Evolutionary conservation across 768 basidiomycete genomes (phyloP).

Genomic region (Lentinula aciculospora): DNA sequence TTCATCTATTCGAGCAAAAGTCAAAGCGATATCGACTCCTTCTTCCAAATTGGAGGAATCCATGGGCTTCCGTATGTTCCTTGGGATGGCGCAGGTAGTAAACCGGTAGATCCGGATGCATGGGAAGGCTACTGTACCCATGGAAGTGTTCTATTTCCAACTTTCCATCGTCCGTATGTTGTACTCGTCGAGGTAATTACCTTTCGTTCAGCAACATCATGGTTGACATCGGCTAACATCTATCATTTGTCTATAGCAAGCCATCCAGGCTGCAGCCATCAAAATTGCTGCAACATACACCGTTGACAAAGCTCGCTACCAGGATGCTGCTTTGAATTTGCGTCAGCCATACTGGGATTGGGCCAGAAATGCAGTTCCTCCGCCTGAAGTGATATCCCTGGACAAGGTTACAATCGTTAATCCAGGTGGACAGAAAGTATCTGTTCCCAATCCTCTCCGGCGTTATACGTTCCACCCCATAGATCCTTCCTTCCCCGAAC

Average conservation of each 20-base stretch:
- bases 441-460: conserved; percentile 24
- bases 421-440: conserved; percentile 21
- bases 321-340: conserved; percentile 26
- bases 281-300: conserved; percentile 37
- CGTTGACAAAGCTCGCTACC: conserved; percentile 23
- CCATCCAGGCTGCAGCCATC: conserved; percentile 31
- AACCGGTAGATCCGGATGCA: conserved; percentile 16
- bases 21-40: conserved; percentile 29
- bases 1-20: conserved; percentile 20
- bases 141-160: conserved; percentile 46
- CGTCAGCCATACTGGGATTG: conserved; percentile 50
- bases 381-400: conserved; percentile 30
- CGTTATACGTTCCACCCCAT: conserved; percentile 29
- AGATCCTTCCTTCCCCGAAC: conserved; percentile 23
- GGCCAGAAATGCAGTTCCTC: conserved; percentile 33
- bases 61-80: conserved; percentile 42
- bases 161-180: conserved; percentile 52
- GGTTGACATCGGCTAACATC: background rate
- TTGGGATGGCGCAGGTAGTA: conserved; percentile 35
- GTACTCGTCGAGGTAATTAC: conserved; percentile 38
- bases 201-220: background rate
- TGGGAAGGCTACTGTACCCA: conserved; percentile 55
- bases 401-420: conserved; percentile 26
- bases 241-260: conserved; percentile 34
- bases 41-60: conserved; percentile 43